These are phyloP conservation scores for Diaporthe australafricana DNA, from an alignment of 2,329 filamentous ascomycete species.

Conservation along the genomic window DNA sequence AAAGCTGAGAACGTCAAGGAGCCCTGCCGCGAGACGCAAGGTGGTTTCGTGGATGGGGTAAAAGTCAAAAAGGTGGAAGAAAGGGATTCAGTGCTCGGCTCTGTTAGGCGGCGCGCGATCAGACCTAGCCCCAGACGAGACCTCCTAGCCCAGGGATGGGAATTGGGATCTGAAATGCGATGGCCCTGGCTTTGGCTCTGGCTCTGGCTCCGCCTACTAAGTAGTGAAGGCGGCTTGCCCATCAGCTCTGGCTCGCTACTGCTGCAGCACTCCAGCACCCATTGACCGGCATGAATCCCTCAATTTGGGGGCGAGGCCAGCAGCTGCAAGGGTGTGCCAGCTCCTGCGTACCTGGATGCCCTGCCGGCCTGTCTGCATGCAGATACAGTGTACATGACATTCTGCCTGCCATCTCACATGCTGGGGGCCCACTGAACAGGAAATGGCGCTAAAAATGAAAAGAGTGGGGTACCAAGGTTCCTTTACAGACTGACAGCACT, in stretches of 20 bases:
- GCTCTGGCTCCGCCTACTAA: not conserved
- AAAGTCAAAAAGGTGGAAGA: constrained; percentile 30
- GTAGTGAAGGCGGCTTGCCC: no score
- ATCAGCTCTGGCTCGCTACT: not conserved
- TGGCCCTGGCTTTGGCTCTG: constrained; percentile 3
- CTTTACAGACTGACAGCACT: not conserved
- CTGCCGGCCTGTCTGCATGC: not conserved
- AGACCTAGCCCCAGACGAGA: constrained; percentile 13
- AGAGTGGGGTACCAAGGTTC: constrained; percentile 2
- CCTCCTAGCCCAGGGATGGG: constrained; percentile 21
- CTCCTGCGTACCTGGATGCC: constrained; percentile 18
- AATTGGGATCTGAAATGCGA: constrained; percentile 22
- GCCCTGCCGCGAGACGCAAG: constrained; percentile 21
- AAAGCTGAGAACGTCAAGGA: constrained; percentile 24
- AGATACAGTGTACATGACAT: not conserved
- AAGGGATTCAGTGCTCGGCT: constrained; percentile 25
- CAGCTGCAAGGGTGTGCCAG: constrained; percentile 13
- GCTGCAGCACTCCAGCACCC: not conserved
- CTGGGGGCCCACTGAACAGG: constrained; percentile 10
- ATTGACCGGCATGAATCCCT: constrained; percentile 13
- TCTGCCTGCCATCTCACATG: constrained; percentile 20
- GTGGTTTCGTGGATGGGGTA: constrained; percentile 28
- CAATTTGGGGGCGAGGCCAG: not conserved
- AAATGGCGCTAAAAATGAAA: constrained; percentile 18
- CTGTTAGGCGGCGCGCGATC: constrained; percentile 15